Conservation (phyloP, 2,329 filamentous ascomycete genomes). For the Leptoxyphium fumago region DNA sequence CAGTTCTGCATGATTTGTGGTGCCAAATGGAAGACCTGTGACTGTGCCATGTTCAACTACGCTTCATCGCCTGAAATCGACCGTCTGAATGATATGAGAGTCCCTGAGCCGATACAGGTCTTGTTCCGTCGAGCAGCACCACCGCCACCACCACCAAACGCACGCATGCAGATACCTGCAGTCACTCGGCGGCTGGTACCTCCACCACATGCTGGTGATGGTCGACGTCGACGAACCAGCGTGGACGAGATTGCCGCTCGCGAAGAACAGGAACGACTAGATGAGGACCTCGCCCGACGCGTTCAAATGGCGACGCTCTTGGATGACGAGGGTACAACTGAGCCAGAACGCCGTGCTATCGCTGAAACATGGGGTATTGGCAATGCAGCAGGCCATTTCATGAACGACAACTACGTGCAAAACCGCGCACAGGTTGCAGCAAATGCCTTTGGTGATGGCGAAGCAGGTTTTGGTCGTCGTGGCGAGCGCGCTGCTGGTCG, state of each 20-base stretch:
- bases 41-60: constrained; percentile 68
- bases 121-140: constrained; percentile 19
- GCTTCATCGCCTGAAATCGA: constrained; percentile 36
- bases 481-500: constrained; percentile 18
- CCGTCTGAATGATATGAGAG: constrained; percentile 38
- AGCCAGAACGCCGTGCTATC: constrained; percentile 22
- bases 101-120: constrained; percentile 28
- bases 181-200: too few species aligned
- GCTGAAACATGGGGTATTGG: constrained; percentile 25
- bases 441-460: constrained; percentile 20
- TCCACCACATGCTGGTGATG: neutral
- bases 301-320: constrained; percentile 32
- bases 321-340: constrained; percentile 10
- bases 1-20: constrained; percentile 84
- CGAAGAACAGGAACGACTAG: constrained; percentile 29
- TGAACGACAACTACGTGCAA: constrained; percentile 44
- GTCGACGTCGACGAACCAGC: constrained; percentile 13
- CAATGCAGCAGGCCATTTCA: constrained; percentile 42
- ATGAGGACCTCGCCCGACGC: constrained; percentile 37
- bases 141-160: constrained; percentile 28
- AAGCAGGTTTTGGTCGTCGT: constrained; percentile 16
- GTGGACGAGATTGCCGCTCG: constrained; percentile 24
- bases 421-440: constrained; percentile 11
- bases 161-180: constrained; percentile 2
- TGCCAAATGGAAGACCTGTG: constrained; percentile 65